Evolutionary conservation across 2,329 filamentous ascomycete species (phyloP).

Genomic region (Beauveria sp.): DNA sequence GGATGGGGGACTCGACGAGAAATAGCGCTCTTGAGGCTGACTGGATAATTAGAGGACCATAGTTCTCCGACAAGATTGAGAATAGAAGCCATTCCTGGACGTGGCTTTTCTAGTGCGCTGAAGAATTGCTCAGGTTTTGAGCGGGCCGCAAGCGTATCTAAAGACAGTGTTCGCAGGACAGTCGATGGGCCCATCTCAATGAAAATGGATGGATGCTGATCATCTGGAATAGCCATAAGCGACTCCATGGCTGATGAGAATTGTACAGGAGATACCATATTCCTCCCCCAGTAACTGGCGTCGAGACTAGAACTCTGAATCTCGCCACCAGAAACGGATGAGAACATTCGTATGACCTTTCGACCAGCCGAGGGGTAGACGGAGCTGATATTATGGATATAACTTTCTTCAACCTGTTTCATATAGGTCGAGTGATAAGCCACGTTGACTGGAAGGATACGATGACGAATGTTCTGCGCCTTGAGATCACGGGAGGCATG

Average conservation of each 20-base stretch:
- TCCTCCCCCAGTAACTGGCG: constrained; percentile 37
- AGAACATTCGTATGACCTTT: constrained; percentile 29
- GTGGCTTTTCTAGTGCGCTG: constrained; percentile 21
- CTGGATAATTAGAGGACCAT: constrained; percentile 27
- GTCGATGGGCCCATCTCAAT: constrained; percentile 35
- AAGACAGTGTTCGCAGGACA: constrained; percentile 28
- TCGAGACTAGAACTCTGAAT: constrained; percentile 22
- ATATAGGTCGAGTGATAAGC: constrained; percentile 41
- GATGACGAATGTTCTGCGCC: constrained; percentile 25
- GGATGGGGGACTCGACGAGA: constrained; percentile 13
- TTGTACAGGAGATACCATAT: constrained; percentile 37
- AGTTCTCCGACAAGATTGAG: constrained; percentile 27
- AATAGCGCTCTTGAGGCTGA: constrained; percentile 26
- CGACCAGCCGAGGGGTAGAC: constrained; percentile 13
- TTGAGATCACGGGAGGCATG: constrained; percentile 25
- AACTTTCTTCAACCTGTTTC: constrained; percentile 29
- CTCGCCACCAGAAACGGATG: constrained; percentile 28
- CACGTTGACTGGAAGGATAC: constrained; percentile 28
- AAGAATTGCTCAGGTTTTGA: constrained; percentile 16
- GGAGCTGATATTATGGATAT: constrained; percentile 21
- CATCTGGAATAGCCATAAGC: constrained; percentile 23
- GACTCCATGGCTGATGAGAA: constrained; percentile 32
- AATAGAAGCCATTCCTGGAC: constrained; percentile 18
- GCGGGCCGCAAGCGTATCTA: constrained; percentile 18
- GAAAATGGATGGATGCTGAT: constrained; percentile 26